phyloP scores from a whole-genome alignment of 139 green algal species.

The Desmodesmus armatus region DNA sequence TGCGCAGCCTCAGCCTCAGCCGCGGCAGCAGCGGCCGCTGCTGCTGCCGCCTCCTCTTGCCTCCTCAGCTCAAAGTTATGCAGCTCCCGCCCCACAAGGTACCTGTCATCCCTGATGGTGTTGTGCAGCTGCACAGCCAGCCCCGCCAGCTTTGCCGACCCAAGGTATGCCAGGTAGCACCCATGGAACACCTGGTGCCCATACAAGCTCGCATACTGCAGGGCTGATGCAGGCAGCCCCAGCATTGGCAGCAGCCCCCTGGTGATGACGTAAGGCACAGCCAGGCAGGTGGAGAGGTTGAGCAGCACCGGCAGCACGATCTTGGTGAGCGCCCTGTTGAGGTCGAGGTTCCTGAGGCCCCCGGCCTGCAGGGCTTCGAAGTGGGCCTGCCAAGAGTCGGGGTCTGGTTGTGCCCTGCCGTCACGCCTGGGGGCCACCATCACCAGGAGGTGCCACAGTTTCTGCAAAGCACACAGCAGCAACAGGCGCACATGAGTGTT shows the following conservation, averaged over 20 bases:
- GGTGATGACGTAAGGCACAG: conserved; percentile 35
- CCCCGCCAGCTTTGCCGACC: neutral
- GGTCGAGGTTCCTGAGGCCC: conserved; percentile 31
- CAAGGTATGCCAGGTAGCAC: neutral
- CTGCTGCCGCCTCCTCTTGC: conserved; percentile 3
- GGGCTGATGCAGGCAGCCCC: conserved; percentile 16
- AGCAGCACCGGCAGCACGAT: conserved; percentile 45
- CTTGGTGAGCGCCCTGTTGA: conserved; percentile 11
- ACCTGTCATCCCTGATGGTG: conserved; percentile 51
- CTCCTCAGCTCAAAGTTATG: conserved; percentile 36
- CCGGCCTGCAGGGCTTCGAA: conserved; percentile 41
- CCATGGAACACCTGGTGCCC: conserved; percentile 20
- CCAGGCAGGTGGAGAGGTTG: conserved; percentile 26
- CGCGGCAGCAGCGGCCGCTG: neutral
- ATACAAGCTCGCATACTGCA: conserved; percentile 36
- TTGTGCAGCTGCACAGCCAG: conserved; percentile 46
- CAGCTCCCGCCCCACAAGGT: conserved; percentile 47
- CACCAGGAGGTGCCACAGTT: conserved; percentile 45
- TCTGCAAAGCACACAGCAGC: too few species aligned
- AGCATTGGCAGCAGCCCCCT: conserved; percentile 41
- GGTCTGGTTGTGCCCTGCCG: neutral
- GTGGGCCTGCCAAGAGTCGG: conserved; percentile 35
- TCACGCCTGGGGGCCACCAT: conserved; percentile 28
- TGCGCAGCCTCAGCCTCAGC: conserved; percentile 4
- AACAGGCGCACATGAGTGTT: too few species aligned